Base-by-base conservation (phyloP, 176 grass and related monocot species). In the Carex littledalei region DNA sequence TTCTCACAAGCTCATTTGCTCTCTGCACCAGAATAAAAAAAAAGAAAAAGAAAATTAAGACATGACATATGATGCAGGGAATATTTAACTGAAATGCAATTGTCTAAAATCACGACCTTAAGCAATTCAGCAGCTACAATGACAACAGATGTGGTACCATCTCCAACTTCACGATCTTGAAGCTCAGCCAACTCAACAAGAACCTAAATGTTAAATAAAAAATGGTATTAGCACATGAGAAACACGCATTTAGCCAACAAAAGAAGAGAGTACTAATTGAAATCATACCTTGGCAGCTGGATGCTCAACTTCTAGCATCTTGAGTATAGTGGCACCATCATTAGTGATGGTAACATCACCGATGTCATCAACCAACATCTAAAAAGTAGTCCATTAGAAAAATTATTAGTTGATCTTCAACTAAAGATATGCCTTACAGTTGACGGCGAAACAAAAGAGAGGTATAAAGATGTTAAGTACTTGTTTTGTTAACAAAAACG, bases 141-240 rank as follows among this genome's bases (percentile, higher is more conserved):
- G 67, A 95, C 96, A 21, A 90, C 90, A 73, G 96, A 95, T 80
- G 96, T 95, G 20, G 96, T 95, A 50, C 96, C 96, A 84, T 98
- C 91, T 86, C 96, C 93, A n/a, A 99, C 96, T 79, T 99, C 96
- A 2, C 84, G 84, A 45, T 99, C 96, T 89, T 99, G 96, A 84
- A 95, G 96, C 81, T 94, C 96, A 74, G 93, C 93, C 85, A 95
- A 87, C 85, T 99, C 96, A 88, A 99, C 93, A 91, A 99, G 96
- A 84, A 99, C 88, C 93, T 99, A 87, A 34, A 50, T 11, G 87
- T 86, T 7, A n/a, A 57, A 55, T 34, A 62, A 80, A 50, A 6
- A 78, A 78, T 16, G 15, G 8, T 15, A 79, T 77, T 56, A 55
- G 64, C n/a, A 18, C 39, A 22, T 32, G 6, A 66, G 37, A 83